Percentiles rank a stretch among this genome's conserved stretches.
Evolutionary conservation across 345 rosid genomes (phyloP).

Genomic region (Toxicodendron radicans): DNA sequence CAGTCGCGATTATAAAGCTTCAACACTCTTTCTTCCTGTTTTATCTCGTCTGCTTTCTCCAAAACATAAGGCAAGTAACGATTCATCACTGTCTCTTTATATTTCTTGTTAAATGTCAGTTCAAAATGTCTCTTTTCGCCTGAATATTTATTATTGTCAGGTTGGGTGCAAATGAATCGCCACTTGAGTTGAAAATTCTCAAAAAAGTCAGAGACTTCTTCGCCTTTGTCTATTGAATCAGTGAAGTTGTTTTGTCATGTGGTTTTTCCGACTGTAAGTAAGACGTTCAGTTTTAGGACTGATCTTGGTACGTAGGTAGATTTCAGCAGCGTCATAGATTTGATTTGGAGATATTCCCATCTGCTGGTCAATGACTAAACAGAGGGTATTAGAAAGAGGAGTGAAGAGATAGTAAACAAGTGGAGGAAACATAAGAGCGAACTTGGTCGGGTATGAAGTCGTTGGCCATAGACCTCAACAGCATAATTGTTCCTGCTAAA

Average conservation of each 20-base stretch:
- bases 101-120: conserved; percentile 40
- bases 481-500: conserved; percentile 39
- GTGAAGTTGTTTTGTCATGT: conserved; percentile 31
- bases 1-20: conserved; percentile 40
- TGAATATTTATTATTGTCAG: background rate
- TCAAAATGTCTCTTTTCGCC: conserved; percentile 33
- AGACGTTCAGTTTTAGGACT: conserved; percentile 38
- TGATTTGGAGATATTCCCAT: conserved; percentile 34
- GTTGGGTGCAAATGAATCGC: conserved; percentile 27
- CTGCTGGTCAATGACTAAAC: conserved; percentile 36
- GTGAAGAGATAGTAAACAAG: conserved; percentile 24
- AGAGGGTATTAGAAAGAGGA: conserved; percentile 26
- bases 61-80: conserved; percentile 37
- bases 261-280: conserved; percentile 41
- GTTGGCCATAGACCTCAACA: conserved; percentile 35
- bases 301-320: conserved; percentile 47
- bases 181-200: conserved; percentile 31
- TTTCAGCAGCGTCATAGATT: conserved; percentile 46
- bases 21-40: conserved; percentile 34
- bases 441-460: conserved; percentile 38
- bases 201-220: conserved; percentile 35
- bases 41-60: conserved; percentile 30
- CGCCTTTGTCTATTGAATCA: conserved; percentile 37
- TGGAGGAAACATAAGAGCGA: conserved; percentile 22
- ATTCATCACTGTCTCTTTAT: conserved; percentile 26